phyloP scores from a whole-genome alignment of 257 asterid genomes.

The Solanum appendiculatum region DNA sequence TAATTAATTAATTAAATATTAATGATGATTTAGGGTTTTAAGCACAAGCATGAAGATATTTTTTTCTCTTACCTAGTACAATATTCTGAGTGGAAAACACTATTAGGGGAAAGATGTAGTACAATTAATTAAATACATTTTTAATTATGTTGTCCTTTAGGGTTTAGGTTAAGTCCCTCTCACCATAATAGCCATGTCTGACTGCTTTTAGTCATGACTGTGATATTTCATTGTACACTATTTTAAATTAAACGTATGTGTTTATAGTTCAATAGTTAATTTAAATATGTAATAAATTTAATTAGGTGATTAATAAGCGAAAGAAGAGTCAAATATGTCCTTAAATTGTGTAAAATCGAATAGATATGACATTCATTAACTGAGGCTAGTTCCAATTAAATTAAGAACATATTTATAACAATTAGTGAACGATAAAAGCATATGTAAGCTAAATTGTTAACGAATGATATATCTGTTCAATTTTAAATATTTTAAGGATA shows the following conservation, averaged over 20 bases:
- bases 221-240: slow-evolving; percentile 41
- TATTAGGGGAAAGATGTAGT: neutral
- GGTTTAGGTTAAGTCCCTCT: slow-evolving; percentile 66
- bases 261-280: neutral
- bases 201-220: slow-evolving; percentile 46
- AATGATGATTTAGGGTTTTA: neutral
- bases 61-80: neutral
- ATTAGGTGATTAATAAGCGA: neutral
- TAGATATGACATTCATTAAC: neutral
- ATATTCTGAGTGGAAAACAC: neutral
- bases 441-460: neutral
- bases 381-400: neutral
- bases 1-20: neutral
- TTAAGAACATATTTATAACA: neutral
- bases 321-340: neutral
- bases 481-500: neutral
- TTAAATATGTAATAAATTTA: neutral
- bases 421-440: neutral
- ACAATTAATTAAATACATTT: neutral
- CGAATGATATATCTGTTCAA: neutral
- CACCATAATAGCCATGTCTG: slow-evolving; percentile 58
- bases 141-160: neutral
- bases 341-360: neutral
- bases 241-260: neutral
- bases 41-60: neutral